A percentile compares a stretch with the other conserved stretches of the same genome.
These are phyloP conservation scores for Leishmania amazonensis DNA, from an alignment of 208 protist species.

Conservation along the genomic window DNA sequence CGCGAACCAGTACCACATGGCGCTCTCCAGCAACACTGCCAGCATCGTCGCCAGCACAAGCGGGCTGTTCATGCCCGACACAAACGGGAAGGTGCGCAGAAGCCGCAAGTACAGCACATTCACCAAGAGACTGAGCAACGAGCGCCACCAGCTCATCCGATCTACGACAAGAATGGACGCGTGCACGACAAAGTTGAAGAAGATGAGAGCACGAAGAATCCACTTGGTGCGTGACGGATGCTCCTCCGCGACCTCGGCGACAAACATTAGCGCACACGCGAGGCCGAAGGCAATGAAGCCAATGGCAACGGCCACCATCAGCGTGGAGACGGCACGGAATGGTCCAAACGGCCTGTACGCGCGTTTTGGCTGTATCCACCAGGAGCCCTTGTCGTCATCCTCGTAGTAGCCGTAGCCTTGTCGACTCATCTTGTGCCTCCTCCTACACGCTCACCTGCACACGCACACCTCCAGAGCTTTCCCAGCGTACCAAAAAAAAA, in stretches of 20 bases:
- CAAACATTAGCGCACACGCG: constrained; percentile 37
- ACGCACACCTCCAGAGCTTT: background rate
- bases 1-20: constrained; percentile 52
- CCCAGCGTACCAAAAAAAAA: background rate
- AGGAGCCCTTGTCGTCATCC: constrained; percentile 24
- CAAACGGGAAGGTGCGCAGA: constrained; percentile 47
- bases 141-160: constrained; percentile 55
- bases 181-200: constrained; percentile 44
- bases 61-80: constrained; percentile 29
- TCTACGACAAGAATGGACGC: constrained; percentile 47
- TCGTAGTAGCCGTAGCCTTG: constrained; percentile 8
- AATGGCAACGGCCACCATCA: constrained; percentile 47
- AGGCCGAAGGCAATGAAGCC: constrained; percentile 40
- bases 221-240: constrained; percentile 39
- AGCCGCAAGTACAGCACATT: constrained; percentile 54
- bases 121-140: constrained; percentile 43
- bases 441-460: background rate
- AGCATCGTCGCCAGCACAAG: constrained; percentile 34
- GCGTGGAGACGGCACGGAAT: constrained; percentile 43
- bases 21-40: constrained; percentile 38
- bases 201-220: constrained; percentile 39
- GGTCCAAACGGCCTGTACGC: constrained; percentile 52
- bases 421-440: background rate
- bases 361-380: constrained; percentile 17
- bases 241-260: constrained; percentile 62